Evolutionary conservation across 768 basidiomycete genomes (phyloP), one percentile per base, ranked within the genome.

Genomic region (Stropharia rugosoannulata): DNA sequence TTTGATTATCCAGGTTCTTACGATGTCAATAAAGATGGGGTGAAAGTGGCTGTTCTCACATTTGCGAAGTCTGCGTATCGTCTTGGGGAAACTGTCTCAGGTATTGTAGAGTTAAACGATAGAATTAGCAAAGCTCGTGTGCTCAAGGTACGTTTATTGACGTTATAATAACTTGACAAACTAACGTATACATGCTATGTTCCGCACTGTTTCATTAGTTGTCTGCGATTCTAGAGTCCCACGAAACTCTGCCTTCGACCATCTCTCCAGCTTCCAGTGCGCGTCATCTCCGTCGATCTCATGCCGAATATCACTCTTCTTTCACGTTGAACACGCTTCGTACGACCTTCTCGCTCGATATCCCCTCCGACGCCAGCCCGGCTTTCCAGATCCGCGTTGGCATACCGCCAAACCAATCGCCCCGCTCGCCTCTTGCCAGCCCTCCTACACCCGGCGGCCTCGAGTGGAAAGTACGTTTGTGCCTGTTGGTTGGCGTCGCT

Each of bases 21-120:
- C 70, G 95, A 98, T 72, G 94, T 98, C 53, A 90, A 87, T 66
- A 97, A 98, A 75, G 93, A 96, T 36, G 93, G 90, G 0, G 82
- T 90, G 37, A 84, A 85, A 40, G 93, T 98, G 55, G 95, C 96
- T 5, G 86, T 91, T 37, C 70, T 99, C 12, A 97, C 95, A 0
- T 91, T 99, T 60, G 85, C 90, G 22, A 98, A 98, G 72, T 86
- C 88, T 39, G 90, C 92, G 0, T 98, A 92, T 70, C 74, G 96
- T 16, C 82, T 98, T 0, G 96, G 96, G 3, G 95, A 99, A 73
- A 95, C 94, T 0, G 85, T 98, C 19, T 73, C 87, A 43, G 96
- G 95, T 2, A 86, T 95, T 0, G 87, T 99, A 19, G 87, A 93
- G 65, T 67, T 98, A 59, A 98, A 99, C 66, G 81, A 85, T 27